Evolutionary conservation across 345 rosid species (phyloP).

Genomic region (Gossypioides kirkii): DNA sequence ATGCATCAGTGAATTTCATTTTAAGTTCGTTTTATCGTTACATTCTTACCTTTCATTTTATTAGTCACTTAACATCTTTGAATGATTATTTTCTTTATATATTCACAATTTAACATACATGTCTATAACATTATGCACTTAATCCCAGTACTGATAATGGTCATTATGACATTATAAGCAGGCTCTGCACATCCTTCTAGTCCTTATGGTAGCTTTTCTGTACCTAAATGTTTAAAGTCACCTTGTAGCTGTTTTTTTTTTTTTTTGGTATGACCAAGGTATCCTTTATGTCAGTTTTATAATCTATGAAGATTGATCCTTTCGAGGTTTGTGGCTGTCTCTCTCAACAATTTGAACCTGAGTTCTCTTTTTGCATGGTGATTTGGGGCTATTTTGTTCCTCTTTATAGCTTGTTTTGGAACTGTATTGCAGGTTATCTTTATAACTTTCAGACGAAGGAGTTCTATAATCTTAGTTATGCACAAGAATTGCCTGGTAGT

Average conservation of each 20-base stretch:
- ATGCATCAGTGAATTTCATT: background rate
- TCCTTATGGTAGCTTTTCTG: background rate
- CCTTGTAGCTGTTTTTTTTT: background rate
- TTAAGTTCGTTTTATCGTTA: background rate
- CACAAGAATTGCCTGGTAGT: slow-evolving; percentile 73
- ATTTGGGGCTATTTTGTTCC: background rate
- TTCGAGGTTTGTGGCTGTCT: too few species aligned
- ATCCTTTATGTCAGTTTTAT: too few species aligned
- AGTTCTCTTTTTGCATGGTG: background rate
- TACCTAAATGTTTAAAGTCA: background rate
- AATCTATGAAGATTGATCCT: too few species aligned
- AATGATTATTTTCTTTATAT: background rate
- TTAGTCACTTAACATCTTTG: slow-evolving; percentile 1
- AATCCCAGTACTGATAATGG: background rate
- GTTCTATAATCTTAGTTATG: slow-evolving; percentile 87
- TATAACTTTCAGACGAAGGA: slow-evolving; percentile 87
- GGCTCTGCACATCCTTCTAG: background rate
- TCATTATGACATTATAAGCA: background rate
- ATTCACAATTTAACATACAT: background rate
- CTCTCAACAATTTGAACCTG: too few species aligned
- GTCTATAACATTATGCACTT: background rate
- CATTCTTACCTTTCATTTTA: slow-evolving; percentile 3
- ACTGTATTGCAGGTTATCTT: slow-evolving; percentile 62
- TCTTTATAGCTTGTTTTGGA: slow-evolving; percentile 5
- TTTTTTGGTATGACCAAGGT: too few species aligned